These are phyloP conservation scores for Penicillium pulvis DNA, from an alignment of 495 filamentous ascomycete species.

Conservation along the genomic window DNA sequence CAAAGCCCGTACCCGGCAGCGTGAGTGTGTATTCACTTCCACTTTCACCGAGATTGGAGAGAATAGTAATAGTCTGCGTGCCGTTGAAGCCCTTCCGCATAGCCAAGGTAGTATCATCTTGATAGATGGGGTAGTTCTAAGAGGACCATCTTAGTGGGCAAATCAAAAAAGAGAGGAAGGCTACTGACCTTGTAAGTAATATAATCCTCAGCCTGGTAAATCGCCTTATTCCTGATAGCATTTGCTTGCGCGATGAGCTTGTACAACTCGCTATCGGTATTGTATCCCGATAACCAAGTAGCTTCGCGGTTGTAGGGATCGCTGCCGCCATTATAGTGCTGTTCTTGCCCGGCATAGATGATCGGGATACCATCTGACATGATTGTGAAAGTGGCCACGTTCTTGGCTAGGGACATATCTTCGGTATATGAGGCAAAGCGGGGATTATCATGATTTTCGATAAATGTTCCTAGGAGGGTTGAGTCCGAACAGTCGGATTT, in stretches of 20 bases:
- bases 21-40: constrained; percentile 49
- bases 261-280: constrained; percentile 64
- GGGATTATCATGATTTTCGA: constrained; percentile 78
- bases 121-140: constrained; percentile 56
- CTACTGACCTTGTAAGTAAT: constrained; percentile 45
- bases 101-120: constrained; percentile 57
- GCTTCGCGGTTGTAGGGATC: constrained; percentile 76
- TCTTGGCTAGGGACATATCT: constrained; percentile 58
- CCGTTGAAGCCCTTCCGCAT: constrained; percentile 64
- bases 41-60: constrained; percentile 58
- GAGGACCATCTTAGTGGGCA: neutral
- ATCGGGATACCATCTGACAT: constrained; percentile 70
- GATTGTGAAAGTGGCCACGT: constrained; percentile 71
- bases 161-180: too few species aligned
- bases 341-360: constrained; percentile 73
- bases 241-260: constrained; percentile 60
- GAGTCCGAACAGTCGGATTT: constrained; percentile 58
- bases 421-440: constrained; percentile 63
- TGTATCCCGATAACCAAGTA: constrained; percentile 68
- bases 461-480: constrained; percentile 69
- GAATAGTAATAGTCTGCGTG: constrained; percentile 58
- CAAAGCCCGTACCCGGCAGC: constrained; percentile 45
- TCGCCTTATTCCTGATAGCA: constrained; percentile 59
- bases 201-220: constrained; percentile 47
- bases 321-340: constrained; percentile 63